Evolutionary conservation across 2,329 filamentous ascomycete genomes (phyloP), one percentile per base, ranked within the genome.

Genomic region (Ophioceras dolichostomum): DNA sequence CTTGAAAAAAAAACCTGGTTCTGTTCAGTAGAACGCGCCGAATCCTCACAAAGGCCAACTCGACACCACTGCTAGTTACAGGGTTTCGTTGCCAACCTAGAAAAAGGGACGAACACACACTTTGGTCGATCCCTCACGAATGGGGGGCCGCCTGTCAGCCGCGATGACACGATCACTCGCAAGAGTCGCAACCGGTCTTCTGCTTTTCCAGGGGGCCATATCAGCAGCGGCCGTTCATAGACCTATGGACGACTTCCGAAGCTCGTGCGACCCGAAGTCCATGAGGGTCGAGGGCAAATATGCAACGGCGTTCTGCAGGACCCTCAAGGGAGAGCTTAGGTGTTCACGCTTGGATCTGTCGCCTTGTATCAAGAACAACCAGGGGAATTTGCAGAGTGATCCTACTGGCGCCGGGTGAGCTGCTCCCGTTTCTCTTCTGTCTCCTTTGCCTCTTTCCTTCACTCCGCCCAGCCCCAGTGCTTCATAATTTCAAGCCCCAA

Each of bases 171-270:
- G n/a, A n/a, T n/a, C n/a, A n/a, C n/a, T n/a, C n/a, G n/a, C n/a
- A n/a, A n/a, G n/a, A n/a, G n/a, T n/a, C n/a, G n/a, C n/a, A n/a
- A n/a, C n/a, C n/a, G n/a, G n/a, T n/a, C 19, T 33, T 13, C 31
- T 33, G 1, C 12, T 33, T 13, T 12, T 32, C 10, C 10, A n/a
- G 10, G 16, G 17, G 2, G 12, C 17, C 5, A 21, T 33, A 16
- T 33, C 16, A 16, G 3, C n/a, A 10, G 5, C 18, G 12, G 8
- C n/a, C 19, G 13, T 12, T 18, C 29, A 21, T 16, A 17, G 31
- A 8, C 31, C 31, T n/a, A 33, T 33, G 31, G 31, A 33, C 31
- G 18, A 33, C 31, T 33, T 33, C 31, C 10, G 31, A 19, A 33
- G 31, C 13, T 13, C 18, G 13, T 33, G 31, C 31, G 12, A 33